These are phyloP conservation scores for Tuber brumale DNA, from an alignment of 495 filamentous ascomycete species.

Conservation along the genomic window DNA sequence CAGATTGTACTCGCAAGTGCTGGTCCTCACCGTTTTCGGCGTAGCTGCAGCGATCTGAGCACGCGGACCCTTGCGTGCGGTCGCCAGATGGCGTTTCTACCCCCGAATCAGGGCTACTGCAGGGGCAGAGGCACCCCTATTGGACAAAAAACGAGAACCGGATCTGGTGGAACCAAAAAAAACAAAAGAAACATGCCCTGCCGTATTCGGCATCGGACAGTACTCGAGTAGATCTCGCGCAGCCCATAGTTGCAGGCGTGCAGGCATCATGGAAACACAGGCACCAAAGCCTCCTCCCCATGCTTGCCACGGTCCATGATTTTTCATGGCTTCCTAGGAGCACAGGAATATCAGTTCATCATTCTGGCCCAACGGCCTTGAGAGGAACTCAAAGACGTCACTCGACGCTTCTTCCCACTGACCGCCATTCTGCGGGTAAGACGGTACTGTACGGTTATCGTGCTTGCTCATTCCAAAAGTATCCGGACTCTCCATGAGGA, in stretches of 20 bases:
- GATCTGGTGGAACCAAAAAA: background rate
- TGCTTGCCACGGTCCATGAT: background rate
- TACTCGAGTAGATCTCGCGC: background rate
- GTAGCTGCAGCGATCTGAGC: background rate
- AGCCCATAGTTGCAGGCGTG: background rate
- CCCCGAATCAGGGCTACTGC: background rate
- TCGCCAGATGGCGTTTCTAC: background rate
- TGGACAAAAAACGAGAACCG: background rate
- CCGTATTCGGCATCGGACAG: background rate
- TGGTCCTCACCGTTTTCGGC: background rate
- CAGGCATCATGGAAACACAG: background rate
- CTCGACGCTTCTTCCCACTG: background rate
- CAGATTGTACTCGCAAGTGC: background rate
- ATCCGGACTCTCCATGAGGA: background rate
- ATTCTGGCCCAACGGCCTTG: background rate
- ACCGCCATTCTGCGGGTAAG: background rate
- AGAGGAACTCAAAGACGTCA: background rate
- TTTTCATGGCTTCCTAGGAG: background rate
- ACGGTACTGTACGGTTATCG: background rate
- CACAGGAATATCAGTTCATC: background rate
- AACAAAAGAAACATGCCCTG: background rate
- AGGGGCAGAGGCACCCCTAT: background rate
- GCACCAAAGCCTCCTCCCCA: background rate
- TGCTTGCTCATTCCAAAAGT: background rate
- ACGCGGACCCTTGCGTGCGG: background rate